Base-by-base conservation (phyloP, 2,329 filamentous ascomycete genomes). In the Dactylella cylindrospora region DNA sequence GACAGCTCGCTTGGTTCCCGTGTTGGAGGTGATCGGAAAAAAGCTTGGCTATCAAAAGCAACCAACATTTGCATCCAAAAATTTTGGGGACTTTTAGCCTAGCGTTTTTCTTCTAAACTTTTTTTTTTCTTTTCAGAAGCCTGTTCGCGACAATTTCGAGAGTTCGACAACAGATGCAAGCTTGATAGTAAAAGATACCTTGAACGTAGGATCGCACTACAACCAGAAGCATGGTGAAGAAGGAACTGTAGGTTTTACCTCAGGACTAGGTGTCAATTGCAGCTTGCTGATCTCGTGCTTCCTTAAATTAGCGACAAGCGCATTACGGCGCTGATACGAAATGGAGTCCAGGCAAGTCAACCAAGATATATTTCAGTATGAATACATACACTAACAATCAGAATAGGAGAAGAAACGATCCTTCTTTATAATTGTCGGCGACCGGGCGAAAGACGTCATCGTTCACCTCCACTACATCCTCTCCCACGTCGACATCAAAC, bases 391-490 rank as follows among this genome's bases (percentile, higher is more conserved):
- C 31, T 53, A 15, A 45, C 31, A 15, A 6, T 10, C 26, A 20
- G 5, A 10, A 55, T 13, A 69, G 74, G 90, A 96, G 74, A 96
- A 95, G 81, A 97, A 97, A 78, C 83, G 93, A 74, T 95, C 88
- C 76, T 96, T 98, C 78, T 94, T 98, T 74, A 88, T 98, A 55
- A 84, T 98, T 19, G 91, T 98, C 38, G 93, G 93, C 71, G 90
- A 98, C 74, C 83, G 84, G 57, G 84, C 90, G 67, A 98, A 98
- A 74, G 93, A 98, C 79, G 89, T 91, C 68, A 97, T 98, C 72
- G 90, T 97, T 67, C 84, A 96, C 72, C 80, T 90, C 60, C 90
- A 97, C 76, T 90, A 93, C 71, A 94, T 98, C 71, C 87, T 96
- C 79, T 86, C 90, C 44, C 86, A 83, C 68, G 84, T 87, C 71